Base-by-base conservation (phyloP, 768 basidiomycete genomes). In the Cystobasidium onofrii region DNA sequence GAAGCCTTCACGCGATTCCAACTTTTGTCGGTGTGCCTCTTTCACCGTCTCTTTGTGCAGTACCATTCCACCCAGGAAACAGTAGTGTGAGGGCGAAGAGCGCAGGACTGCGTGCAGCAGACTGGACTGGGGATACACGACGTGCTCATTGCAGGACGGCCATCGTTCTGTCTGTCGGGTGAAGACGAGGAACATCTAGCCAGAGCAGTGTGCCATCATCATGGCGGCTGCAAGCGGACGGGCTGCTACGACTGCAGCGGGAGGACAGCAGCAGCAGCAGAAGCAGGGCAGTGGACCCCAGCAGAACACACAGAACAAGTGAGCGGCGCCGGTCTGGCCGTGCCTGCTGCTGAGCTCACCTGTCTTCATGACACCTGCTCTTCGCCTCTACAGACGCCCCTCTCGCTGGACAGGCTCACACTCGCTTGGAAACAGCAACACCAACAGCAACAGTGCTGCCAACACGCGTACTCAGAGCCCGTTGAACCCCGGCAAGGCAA, bases 321-420 rank as follows among this genome's bases (percentile, higher is more conserved):
- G 46, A 50, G 46, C 9, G 46, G 46, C 9, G 4, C 46, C 46
- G 9, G 15, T 20, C 10, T 9, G 10, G 15, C n/a, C 4, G n/a
- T 50, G 46, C 4, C 12, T n/a, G 46, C n/a, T 3, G 12, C 18
- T 50, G 46, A 12, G 46, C 46, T 50, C 18, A 20, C 46, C 4
- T 50, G 4, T 15, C 46, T n/a, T n/a, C n/a, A n/a, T n/a, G n/a
- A 4, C 6, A 50, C 18, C 46, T 50, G 18, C 46, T 4, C 9
- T 20, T 50, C 46, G 9, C 46, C 4, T 34, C 44, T 43, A 2
- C 44, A 64, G 63, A 46, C 63, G 63, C 10, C 63, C 63, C 27
- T 41, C 36, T 27, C 31, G 63, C 33, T 64, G 63, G 63, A 64
- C 39, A 41, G 63, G 63, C 23, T 64, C 63, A 10, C 63, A 64